phyloP scores from a whole-genome alignment of 768 basidiomycete genomes.

The Mycena rebaudengoi region DNA sequence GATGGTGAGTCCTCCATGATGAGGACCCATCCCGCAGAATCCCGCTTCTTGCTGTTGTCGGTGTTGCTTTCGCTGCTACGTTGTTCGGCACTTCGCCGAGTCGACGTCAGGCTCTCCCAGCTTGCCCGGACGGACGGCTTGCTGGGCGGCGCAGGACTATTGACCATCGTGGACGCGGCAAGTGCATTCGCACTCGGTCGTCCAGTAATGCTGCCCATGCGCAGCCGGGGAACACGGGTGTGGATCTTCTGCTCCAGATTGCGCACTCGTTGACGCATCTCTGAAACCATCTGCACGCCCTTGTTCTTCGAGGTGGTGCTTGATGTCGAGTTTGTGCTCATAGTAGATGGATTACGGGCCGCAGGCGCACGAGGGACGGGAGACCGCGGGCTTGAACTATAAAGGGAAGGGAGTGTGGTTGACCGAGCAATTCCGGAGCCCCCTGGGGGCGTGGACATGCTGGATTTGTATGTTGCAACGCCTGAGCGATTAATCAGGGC shows the following conservation, averaged over 20 bases:
- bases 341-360: conserved; percentile 47
- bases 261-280: conserved; percentile 87
- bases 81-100: conserved; percentile 47
- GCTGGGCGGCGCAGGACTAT: conserved; percentile 47
- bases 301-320: conserved; percentile 72
- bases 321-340: conserved; percentile 50
- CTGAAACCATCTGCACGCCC: conserved; percentile 92
- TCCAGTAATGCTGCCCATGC: conserved; percentile 80
- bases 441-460: conserved; percentile 54
- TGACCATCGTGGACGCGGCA: conserved; percentile 41
- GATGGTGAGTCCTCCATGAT: conserved; percentile 90
- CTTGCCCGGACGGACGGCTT: conserved; percentile 39
- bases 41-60: conserved; percentile 58
- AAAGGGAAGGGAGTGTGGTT: conserved; percentile 61
- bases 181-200: conserved; percentile 53
- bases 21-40: conserved; percentile 85
- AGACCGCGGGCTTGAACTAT: conserved; percentile 59
- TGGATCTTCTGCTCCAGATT: conserved; percentile 89
- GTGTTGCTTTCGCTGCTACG: conserved; percentile 55
- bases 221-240: conserved; percentile 83
- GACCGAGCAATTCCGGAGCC: conserved; percentile 61
- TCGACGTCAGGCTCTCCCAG: conserved; percentile 50
- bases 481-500: conserved; percentile 60
- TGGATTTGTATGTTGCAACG: conserved; percentile 54
- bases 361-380: conserved; percentile 48